phyloP scores from a whole-genome alignment of 2,329 filamentous ascomycete species.

The Exophiala mesophila region DNA sequence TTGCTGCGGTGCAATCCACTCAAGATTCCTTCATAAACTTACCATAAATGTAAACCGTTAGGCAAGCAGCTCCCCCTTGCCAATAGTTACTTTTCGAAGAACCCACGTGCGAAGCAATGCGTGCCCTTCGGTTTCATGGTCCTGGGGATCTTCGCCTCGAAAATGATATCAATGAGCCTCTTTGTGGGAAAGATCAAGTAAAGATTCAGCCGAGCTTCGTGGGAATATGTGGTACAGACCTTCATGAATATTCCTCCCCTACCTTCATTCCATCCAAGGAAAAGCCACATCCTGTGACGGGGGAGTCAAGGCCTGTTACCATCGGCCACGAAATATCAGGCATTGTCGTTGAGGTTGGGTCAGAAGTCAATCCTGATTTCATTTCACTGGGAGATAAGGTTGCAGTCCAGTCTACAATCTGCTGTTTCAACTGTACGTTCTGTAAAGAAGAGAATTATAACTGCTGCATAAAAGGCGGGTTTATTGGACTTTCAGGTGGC shows the following conservation, averaged over 20 bases:
- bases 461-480: conserved; percentile 2
- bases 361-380: not conserved
- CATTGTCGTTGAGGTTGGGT: conserved; percentile 32
- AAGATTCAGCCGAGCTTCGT: conserved; percentile 28
- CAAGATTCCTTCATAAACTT: no score
- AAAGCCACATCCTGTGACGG: conserved; percentile 50
- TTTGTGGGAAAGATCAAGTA: conserved; percentile 27
- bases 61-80: no score
- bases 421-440: conserved; percentile 1
- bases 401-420: conserved; percentile 1
- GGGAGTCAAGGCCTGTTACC: conserved; percentile 46
- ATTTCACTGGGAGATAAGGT: conserved; percentile 2
- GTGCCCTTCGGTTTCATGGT: conserved; percentile 2
- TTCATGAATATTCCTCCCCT: conserved; percentile 44
- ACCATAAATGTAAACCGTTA: no score
- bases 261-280: conserved; percentile 42
- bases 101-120: no score
- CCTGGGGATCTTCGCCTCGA: conserved; percentile 3
- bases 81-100: no score
- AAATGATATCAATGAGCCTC: conserved; percentile 5
- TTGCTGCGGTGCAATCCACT: no score
- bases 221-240: conserved; percentile 27
- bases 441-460: conserved; percentile 3
- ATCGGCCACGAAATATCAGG: conserved; percentile 51
- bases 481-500: conserved; percentile 6